phyloP scores from a whole-genome alignment of 2,329 filamentous ascomycete species.

The Colletotrichum tropicicola region DNA sequence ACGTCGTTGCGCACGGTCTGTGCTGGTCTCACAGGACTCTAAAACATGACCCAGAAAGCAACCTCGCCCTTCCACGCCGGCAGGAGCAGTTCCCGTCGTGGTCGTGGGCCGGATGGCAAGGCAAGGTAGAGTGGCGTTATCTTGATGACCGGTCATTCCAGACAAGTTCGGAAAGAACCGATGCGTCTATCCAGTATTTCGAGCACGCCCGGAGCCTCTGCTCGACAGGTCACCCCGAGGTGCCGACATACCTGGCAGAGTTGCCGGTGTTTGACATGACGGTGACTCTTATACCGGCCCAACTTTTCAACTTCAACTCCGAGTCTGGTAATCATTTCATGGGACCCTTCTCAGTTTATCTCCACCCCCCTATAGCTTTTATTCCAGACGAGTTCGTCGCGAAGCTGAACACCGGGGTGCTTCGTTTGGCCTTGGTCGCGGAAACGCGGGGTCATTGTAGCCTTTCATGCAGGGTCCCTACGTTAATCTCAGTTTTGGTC shows the following conservation, averaged over 20 bases:
- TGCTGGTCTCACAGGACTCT: background rate
- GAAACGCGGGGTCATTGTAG: no score
- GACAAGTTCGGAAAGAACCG: no score
- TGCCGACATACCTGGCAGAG: background rate
- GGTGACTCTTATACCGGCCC: background rate
- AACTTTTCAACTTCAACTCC: background rate
- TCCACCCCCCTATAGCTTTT: background rate
- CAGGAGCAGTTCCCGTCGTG: background rate
- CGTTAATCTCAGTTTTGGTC: no score
- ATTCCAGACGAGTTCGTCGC: background rate
- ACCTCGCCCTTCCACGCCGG: no score
- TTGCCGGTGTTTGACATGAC: background rate
- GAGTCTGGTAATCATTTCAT: background rate
- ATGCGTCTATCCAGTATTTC: no score
- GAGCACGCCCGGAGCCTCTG: background rate
- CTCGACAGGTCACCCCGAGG: background rate
- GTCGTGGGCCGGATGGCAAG: background rate
- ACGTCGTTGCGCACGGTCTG: background rate
- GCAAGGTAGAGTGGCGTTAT: background rate
- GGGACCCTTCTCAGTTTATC: no score
- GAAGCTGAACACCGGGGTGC: background rate
- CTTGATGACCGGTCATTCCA: no score
- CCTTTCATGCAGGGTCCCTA: no score
- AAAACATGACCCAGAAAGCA: background rate
- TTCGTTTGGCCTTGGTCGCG: background rate